These are phyloP conservation scores for Tricholoma sp. DNA, from an alignment of 768 basidiomycete species.

Conservation along the genomic window DNA sequence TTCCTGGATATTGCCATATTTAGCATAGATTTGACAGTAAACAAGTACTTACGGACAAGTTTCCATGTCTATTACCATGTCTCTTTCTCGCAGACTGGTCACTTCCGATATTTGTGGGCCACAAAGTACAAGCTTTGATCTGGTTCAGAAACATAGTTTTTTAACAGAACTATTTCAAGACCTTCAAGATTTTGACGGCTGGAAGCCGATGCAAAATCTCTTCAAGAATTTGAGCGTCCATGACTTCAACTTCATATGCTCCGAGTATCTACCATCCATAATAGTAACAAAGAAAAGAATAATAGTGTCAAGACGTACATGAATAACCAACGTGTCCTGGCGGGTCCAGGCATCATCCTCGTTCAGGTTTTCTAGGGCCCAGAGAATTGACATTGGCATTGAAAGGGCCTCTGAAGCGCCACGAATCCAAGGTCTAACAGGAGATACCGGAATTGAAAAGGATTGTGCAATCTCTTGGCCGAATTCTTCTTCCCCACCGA, in stretches of 20 bases:
- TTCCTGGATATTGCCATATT: neutral
- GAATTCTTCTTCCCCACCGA: neutral
- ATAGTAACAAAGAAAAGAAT: neutral
- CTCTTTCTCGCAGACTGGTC: neutral
- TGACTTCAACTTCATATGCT: neutral
- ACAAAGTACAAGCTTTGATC: neutral
- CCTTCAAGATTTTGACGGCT: neutral
- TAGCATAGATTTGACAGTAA: too few species aligned
- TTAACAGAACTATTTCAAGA: neutral
- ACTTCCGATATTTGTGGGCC: neutral
- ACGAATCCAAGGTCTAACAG: neutral
- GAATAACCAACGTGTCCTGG: neutral
- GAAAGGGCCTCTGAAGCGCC: neutral
- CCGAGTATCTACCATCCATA: neutral
- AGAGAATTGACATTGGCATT: neutral
- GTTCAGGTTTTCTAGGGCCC: conserved; percentile 3
- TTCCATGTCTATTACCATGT: conserved; percentile 18
- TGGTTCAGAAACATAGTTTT: neutral
- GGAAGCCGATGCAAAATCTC: neutral
- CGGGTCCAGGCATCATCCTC: neutral
- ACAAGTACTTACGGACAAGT: conserved; percentile 29
- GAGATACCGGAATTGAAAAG: neutral
- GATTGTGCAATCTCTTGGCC: neutral
- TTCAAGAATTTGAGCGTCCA: neutral
- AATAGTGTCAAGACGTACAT: neutral